Percentiles rank a stretch among this genome's conserved stretches.
phyloP scores from a whole-genome alignment of 768 basidiomycete species.

The Mrakia blollopis region DNA sequence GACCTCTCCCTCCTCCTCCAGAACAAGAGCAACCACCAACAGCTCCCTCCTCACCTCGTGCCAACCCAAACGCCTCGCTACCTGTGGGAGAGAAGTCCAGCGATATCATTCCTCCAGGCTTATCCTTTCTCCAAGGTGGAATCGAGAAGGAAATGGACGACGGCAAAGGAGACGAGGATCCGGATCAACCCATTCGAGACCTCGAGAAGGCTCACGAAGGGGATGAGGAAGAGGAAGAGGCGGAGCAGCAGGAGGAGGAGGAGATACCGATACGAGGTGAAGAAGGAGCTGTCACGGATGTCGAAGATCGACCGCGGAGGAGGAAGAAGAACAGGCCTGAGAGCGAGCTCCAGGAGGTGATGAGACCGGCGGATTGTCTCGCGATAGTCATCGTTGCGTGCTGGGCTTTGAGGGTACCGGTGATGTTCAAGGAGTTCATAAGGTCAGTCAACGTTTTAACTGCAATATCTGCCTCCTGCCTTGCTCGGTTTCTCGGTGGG shows the following conservation, averaged over 20 bases:
- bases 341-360: slow-evolving; percentile 25
- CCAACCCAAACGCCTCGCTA: not conserved
- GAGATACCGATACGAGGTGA: slow-evolving; percentile 27
- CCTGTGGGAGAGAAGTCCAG: not conserved
- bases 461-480: no score
- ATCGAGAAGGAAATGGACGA: slow-evolving; percentile 34
- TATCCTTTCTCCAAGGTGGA: not conserved
- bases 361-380: slow-evolving; percentile 52
- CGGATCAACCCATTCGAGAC: slow-evolving; percentile 11
- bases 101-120: not conserved
- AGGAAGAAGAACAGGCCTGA: slow-evolving; percentile 5
- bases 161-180: slow-evolving; percentile 32
- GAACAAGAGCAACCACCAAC: not conserved
- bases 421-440: slow-evolving; percentile 69
- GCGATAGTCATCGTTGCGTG: slow-evolving; percentile 68
- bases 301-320: not conserved
- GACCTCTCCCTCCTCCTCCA: slow-evolving; percentile 35
- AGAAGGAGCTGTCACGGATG: not conserved
- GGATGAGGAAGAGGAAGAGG: slow-evolving; percentile 26
- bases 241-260: slow-evolving; percentile 34
- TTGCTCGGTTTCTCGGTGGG: no score
- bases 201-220: slow-evolving; percentile 5
- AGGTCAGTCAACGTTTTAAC: slow-evolving; percentile 52
- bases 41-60: not conserved
- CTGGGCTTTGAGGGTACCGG: slow-evolving; percentile 73